A percentile compares a stretch with the other conserved stretches of the same genome.
Evolutionary conservation across 768 basidiomycete species (phyloP).

Genomic region (Kwoniella newhampshirensis): DNA sequence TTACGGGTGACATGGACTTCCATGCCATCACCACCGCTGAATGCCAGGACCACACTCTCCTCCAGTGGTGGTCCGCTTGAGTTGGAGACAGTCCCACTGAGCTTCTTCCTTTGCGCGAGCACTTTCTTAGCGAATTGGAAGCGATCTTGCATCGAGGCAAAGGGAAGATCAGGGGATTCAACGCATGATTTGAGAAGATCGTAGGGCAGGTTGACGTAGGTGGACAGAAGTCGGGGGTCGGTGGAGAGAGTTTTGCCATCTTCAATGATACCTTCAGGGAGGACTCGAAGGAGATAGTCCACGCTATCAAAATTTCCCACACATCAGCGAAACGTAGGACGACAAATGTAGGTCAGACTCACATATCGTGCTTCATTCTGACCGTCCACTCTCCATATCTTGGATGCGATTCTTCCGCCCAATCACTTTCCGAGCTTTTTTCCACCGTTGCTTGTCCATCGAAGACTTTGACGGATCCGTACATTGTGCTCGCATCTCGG

Average conservation of each 20-base stretch:
- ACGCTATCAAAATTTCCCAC: conserved; percentile 16
- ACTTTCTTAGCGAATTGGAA: conserved; percentile 92
- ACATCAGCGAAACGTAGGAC: too few species aligned
- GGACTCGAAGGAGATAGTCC: conserved; percentile 29
- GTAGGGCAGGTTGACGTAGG: conserved; percentile 75
- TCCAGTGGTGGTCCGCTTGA: conserved; percentile 20
- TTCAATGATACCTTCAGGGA: conserved; percentile 16
- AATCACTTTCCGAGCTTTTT: background rate
- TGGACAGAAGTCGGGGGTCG: conserved; percentile 25
- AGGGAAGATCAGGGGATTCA: conserved; percentile 37
- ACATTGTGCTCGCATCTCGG: background rate
- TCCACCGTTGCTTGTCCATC: conserved; percentile 5
- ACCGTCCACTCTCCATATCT: conserved; percentile 37
- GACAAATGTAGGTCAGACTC: conserved; percentile 19
- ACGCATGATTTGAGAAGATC: conserved; percentile 57
- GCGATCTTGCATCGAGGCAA: conserved; percentile 75
- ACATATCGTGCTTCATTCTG: conserved; percentile 44
- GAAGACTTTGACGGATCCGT: conserved; percentile 1
- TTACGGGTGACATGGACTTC: conserved; percentile 81
- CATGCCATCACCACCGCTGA: conserved; percentile 71
- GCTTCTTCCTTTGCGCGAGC: conserved; percentile 74
- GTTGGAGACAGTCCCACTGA: background rate
- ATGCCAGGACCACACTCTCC: conserved; percentile 89
- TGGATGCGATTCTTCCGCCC: conserved; percentile 3
- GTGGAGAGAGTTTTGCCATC: conserved; percentile 7